Evolutionary conservation across 2,329 filamentous ascomycete species (phyloP).

Genomic region (Cercospora brassicicola): DNA sequence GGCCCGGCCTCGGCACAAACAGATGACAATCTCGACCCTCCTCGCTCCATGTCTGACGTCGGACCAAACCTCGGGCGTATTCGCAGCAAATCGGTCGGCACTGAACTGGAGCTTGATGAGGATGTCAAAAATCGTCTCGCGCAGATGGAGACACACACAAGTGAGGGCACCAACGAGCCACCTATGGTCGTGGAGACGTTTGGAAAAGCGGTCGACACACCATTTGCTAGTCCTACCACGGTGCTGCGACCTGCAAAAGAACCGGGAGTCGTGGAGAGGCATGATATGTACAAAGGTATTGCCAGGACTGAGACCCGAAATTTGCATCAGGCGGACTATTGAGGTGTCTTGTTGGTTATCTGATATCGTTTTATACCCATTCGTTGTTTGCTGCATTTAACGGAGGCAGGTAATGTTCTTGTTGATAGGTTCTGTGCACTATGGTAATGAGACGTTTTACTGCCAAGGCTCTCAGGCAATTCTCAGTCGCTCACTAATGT

Average conservation of each 20-base stretch:
- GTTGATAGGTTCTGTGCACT: not conserved
- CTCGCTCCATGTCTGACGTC: constrained; percentile 34
- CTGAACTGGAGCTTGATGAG: constrained; percentile 19
- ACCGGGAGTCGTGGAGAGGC: constrained; percentile 42
- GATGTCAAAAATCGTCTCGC: constrained; percentile 21
- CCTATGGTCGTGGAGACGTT: constrained; percentile 6
- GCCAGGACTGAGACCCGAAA: constrained; percentile 42
- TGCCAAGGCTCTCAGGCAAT: not conserved
- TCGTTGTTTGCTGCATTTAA: not conserved
- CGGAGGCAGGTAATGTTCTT: not conserved
- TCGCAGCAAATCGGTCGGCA: constrained; percentile 29
- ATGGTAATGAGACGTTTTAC: not conserved
- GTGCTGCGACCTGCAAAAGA: constrained; percentile 33
- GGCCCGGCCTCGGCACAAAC: constrained; percentile 17
- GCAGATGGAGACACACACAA: constrained; percentile 24
- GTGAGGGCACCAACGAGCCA: not conserved
- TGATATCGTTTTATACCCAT: constrained; percentile 1
- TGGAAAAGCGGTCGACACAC: constrained; percentile 27
- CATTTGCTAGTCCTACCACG: constrained; percentile 29
- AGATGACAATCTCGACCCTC: constrained; percentile 25
- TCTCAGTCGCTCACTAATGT: not conserved
- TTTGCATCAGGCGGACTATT: constrained; percentile 34
- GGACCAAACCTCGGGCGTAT: constrained; percentile 24
- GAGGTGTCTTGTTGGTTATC: not conserved
- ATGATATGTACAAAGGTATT: constrained; percentile 46